Evolutionary conservation across 352 stramenopile species (phyloP).

Genomic region (Phytophthora sp.): DNA sequence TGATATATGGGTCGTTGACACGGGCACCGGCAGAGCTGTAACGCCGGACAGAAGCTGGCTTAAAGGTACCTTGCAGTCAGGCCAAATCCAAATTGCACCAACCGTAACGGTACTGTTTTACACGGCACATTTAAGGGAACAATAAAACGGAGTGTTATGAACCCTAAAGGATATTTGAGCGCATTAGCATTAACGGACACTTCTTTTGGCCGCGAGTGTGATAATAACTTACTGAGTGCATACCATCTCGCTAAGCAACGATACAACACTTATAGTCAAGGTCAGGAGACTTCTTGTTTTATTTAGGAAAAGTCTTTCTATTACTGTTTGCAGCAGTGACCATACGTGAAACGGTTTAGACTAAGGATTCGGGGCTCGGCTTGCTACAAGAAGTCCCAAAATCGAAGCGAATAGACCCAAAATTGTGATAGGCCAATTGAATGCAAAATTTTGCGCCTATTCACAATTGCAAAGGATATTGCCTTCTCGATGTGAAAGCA

Average conservation of each 20-base stretch:
- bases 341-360: not conserved
- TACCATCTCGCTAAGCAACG: constrained; percentile 20
- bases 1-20: too few species aligned
- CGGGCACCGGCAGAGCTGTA: too few species aligned
- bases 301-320: too few species aligned
- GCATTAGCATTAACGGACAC: constrained; percentile 9
- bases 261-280: constrained; percentile 11
- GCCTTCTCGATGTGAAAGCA: too few species aligned
- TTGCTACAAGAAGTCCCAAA: too few species aligned
- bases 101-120: not conserved
- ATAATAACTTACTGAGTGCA: constrained; percentile 20
- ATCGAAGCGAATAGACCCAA: too few species aligned
- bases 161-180: constrained; percentile 10
- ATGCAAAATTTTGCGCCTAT: too few species aligned
- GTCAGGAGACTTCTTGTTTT: too few species aligned
- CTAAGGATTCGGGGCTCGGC: too few species aligned
- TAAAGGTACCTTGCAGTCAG: not conserved
- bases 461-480: too few species aligned
- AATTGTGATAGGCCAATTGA: too few species aligned
- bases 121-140: not conserved
- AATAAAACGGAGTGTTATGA: constrained; percentile 17
- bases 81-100: not conserved
- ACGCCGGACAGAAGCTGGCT: too few species aligned
- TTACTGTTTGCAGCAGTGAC: constrained; percentile 6
- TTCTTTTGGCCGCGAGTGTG: constrained; percentile 12